phyloP scores from a whole-genome alignment of 1,284 basidiomycete genomes.

The Fomitopsis betulina region DNA sequence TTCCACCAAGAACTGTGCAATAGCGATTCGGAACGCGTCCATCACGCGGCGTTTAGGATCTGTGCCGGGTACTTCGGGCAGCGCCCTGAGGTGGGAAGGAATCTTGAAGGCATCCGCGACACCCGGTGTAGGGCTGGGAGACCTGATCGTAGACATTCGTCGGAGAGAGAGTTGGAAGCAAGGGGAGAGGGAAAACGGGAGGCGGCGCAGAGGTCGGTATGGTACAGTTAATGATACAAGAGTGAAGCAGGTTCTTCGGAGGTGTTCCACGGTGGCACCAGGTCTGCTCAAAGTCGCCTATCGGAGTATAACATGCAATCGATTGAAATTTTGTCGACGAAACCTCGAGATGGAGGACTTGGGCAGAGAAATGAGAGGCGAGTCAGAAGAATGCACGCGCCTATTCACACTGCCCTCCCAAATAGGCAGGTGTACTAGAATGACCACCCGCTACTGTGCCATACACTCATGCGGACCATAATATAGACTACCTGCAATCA shows the following conservation, averaged over 20 bases:
- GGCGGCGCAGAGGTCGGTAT: neutral
- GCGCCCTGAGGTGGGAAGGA: slow-evolving; percentile 23
- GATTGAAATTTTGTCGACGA: slow-evolving; percentile 15
- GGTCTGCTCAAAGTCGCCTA: neutral
- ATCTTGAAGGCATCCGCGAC: slow-evolving; percentile 14
- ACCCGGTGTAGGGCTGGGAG: neutral
- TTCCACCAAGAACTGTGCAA: slow-evolving; percentile 74
- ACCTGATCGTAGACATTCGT: neutral
- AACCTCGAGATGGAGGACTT: neutral
- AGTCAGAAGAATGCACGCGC: neutral
- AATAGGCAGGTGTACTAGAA: slow-evolving; percentile 12
- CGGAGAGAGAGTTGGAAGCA: neutral
- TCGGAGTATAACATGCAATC: slow-evolving; percentile 6
- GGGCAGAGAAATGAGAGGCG: neutral
- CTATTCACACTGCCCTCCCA: neutral
- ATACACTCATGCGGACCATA: too few species aligned
- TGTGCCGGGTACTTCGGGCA: slow-evolving; percentile 59
- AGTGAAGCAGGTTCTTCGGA: neutral
- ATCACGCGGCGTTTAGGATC: slow-evolving; percentile 72
- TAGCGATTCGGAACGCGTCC: slow-evolving; percentile 83
- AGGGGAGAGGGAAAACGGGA: neutral
- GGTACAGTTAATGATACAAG: slow-evolving; percentile 5
- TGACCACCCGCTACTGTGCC: neutral
- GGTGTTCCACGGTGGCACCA: neutral
- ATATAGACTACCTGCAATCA: too few species aligned